Evolutionary conservation across 129 eudicot species (phyloP).

Genomic region (Solidago caesia): DNA sequence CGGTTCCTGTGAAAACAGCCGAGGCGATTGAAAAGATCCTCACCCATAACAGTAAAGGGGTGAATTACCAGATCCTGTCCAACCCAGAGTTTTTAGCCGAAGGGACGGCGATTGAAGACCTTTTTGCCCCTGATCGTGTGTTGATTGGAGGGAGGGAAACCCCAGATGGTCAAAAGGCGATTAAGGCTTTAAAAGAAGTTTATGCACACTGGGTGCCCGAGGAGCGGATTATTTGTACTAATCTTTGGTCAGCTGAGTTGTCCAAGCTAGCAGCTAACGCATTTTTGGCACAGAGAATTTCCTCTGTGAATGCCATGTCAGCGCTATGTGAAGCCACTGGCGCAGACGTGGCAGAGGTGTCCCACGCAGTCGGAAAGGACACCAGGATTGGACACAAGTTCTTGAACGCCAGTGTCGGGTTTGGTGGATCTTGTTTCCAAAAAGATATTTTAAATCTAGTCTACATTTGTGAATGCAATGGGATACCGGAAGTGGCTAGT

Average conservation of each 20-base stretch:
- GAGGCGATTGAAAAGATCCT: conserved; percentile 78
- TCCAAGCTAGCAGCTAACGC: conserved; percentile 85
- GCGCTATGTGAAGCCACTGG: conserved; percentile 80
- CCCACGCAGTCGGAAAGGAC: conserved; percentile 81
- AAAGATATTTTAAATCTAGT: conserved; percentile 75
- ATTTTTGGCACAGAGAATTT: conserved; percentile 74
- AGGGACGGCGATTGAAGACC: conserved; percentile 77
- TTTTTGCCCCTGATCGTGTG: conserved; percentile 79
- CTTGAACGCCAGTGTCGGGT: conserved; percentile 74
- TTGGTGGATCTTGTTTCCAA: conserved; percentile 83
- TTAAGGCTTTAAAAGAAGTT: conserved; percentile 57
- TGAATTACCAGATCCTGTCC: conserved; percentile 64
- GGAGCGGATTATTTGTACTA: conserved; percentile 64
- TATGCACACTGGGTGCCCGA: conserved; percentile 84
- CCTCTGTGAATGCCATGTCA: conserved; percentile 77
- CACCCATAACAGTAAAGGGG: conserved; percentile 75
- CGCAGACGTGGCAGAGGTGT: conserved; percentile 66
- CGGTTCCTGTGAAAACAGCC: conserved; percentile 84
- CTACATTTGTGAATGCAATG: conserved; percentile 82
- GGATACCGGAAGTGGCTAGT: conserved; percentile 66
- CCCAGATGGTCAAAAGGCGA: conserved; percentile 62
- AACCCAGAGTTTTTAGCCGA: conserved; percentile 82
- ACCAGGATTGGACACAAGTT: conserved; percentile 70
- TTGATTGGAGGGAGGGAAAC: conserved; percentile 82
- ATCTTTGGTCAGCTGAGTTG: conserved; percentile 89